A percentile compares a stretch with the other conserved stretches of the same genome.
phyloP scores from a whole-genome alignment of 805 yeast species.

The Yarrowia hollandica region DNA sequence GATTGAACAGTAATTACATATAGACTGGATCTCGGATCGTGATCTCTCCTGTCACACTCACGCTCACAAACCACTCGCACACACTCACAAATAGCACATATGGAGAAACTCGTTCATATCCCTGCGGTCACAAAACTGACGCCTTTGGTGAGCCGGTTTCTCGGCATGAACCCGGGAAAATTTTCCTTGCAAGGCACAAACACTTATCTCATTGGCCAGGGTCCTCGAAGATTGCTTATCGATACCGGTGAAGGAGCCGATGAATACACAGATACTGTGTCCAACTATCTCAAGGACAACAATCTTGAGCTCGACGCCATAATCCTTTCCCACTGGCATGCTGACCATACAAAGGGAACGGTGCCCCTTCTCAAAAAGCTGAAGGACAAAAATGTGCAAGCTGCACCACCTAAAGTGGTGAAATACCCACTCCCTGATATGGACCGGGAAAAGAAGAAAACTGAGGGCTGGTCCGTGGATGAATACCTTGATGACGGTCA shows the following conservation, averaged over 20 bases:
- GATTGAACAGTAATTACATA: background rate
- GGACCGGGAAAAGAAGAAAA: slow-evolving; percentile 13
- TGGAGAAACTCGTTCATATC: slow-evolving; percentile 32
- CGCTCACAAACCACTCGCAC: no score
- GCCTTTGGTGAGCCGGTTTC: slow-evolving; percentile 41
- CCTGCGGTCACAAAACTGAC: slow-evolving; percentile 35
- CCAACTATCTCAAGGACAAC: slow-evolving; percentile 34
- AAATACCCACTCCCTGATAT: slow-evolving; percentile 29
- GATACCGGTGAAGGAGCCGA: slow-evolving; percentile 44
- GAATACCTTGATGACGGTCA: slow-evolving; percentile 37
- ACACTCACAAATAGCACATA: background rate
- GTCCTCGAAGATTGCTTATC: slow-evolving; percentile 39
- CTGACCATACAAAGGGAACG: slow-evolving; percentile 39
- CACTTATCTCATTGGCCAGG: slow-evolving; percentile 44
- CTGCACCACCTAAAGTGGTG: slow-evolving; percentile 7
- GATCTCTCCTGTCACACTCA: no score
- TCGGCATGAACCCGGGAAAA: slow-evolving; percentile 44
- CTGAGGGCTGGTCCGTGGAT: slow-evolving; percentile 28
- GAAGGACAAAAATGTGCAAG: slow-evolving; percentile 19
- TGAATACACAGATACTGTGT: slow-evolving; percentile 37
- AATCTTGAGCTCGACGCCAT: slow-evolving; percentile 37
- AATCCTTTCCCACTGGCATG: slow-evolving; percentile 44
- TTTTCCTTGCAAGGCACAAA: slow-evolving; percentile 46
- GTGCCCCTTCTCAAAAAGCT: slow-evolving; percentile 16
- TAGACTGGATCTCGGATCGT: background rate